Evolutionary conservation across 176 grass and related monocot species (phyloP).

Genomic region (Oryza meyeriana): DNA sequence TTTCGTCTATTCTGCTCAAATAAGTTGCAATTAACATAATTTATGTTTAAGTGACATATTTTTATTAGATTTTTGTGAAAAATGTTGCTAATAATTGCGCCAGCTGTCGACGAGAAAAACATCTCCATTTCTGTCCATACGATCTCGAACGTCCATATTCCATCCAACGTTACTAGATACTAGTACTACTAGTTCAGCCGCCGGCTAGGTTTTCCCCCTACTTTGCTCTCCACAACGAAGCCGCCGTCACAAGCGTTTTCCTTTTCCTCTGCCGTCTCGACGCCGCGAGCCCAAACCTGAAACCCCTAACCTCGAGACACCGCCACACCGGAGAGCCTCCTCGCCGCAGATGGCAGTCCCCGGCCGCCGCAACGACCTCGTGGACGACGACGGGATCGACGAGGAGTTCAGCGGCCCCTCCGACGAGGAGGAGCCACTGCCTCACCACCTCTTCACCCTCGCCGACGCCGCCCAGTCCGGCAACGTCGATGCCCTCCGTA

Average conservation of each 20-base stretch:
- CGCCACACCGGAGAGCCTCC: background rate
- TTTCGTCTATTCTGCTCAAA: background rate
- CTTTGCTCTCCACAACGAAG: background rate
- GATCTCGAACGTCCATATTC: background rate
- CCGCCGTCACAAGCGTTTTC: constrained; percentile 5
- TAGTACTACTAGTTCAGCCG: background rate
- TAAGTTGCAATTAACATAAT: background rate
- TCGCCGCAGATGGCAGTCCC: constrained; percentile 47
- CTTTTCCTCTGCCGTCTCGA: background rate
- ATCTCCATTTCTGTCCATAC: background rate
- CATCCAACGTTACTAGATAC: background rate
- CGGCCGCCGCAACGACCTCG: constrained; percentile 31
- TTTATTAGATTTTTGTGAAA: background rate
- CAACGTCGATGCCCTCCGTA: constrained; percentile 51
- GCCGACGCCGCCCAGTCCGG: constrained; percentile 72
- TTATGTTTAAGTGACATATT: background rate
- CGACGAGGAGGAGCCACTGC: constrained; percentile 55
- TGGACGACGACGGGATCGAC: constrained; percentile 36
- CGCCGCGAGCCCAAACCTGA: constrained; percentile 9
- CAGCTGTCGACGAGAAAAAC: background rate
- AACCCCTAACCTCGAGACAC: background rate
- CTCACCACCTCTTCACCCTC: constrained; percentile 74
- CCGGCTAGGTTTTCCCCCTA: background rate
- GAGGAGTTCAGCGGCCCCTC: constrained; percentile 25
- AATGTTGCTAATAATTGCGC: background rate